These are phyloP conservation scores for Penicillium herquei DNA, from an alignment of 495 filamentous ascomycete genomes.

Conservation along the genomic window DNA sequence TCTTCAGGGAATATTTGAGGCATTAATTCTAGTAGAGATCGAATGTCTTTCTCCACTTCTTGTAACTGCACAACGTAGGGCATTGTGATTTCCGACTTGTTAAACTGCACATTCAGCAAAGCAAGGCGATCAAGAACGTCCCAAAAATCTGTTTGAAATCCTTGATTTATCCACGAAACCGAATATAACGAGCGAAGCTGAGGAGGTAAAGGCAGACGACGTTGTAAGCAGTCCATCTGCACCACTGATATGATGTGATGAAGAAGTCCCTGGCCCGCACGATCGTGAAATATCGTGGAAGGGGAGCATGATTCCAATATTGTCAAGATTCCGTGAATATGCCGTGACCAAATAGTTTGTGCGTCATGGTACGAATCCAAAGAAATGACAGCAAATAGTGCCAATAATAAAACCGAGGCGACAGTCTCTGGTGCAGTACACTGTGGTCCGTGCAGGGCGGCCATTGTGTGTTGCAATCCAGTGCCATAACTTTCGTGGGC, in stretches of 20 bases:
- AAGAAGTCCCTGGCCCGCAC: slow-evolving; percentile 5
- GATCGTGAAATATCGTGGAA: neutral
- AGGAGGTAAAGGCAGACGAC: neutral
- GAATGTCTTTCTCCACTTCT: neutral
- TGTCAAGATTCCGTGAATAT: slow-evolving; percentile 1
- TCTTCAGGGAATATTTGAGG: neutral
- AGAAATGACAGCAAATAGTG: slow-evolving; percentile 3
- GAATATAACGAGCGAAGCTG: slow-evolving; percentile 1
- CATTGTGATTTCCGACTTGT: neutral
- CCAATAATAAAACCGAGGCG: slow-evolving; percentile 4
- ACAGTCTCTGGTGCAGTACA: neutral
- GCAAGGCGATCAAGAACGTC: neutral
- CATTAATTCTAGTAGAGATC: slow-evolving; percentile 1
- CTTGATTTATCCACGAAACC: neutral
- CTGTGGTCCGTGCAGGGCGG: neutral
- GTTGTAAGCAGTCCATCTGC: slow-evolving; percentile 4
- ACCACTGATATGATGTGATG: slow-evolving; percentile 4
- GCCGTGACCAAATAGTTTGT: slow-evolving; percentile 4
- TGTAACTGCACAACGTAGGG: neutral
- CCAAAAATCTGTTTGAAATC: slow-evolving; percentile 2
- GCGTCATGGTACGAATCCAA: neutral
- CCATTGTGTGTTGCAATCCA: neutral
- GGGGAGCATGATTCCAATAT: neutral
- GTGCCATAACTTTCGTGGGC: slow-evolving; percentile 4
- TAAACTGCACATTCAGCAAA: neutral